Conservation (phyloP, 148 eudicot species). For the Silene conica region DNA sequence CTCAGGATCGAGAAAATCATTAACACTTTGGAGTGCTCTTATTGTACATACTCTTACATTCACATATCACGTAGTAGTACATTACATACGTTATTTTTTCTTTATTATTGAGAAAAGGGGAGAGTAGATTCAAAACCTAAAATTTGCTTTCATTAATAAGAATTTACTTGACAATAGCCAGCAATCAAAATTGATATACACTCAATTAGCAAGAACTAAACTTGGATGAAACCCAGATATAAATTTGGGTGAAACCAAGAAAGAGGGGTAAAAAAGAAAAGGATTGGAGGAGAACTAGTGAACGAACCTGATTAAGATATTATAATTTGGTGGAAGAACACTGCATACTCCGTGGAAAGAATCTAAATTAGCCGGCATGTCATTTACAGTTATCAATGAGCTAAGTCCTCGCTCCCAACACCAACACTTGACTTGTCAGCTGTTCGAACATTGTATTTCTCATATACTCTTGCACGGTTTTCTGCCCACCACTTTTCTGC, state of each 20-base stretch:
- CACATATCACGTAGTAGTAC: background rate
- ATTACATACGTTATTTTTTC: background rate
- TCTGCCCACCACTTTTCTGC: constrained; percentile 99
- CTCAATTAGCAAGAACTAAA: constrained; percentile 27
- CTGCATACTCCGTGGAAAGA: background rate
- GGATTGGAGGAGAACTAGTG: constrained; percentile 19
- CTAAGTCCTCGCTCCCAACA: constrained; percentile 52
- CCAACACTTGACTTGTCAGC: constrained; percentile 86
- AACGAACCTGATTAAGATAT: constrained; percentile 21
- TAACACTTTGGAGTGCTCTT: background rate
- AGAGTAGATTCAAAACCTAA: constrained; percentile 7
- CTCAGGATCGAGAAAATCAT: background rate
- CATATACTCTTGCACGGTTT: constrained; percentile 83
- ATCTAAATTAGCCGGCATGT: constrained; percentile 24
- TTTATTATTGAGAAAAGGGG: background rate
- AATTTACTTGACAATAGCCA: constrained; percentile 53
- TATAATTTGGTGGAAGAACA: constrained; percentile 17
- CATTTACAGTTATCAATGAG: constrained; percentile 35
- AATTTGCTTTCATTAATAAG: constrained; percentile 33
- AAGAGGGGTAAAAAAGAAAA: constrained; percentile 16
- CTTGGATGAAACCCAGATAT: background rate
- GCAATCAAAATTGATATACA: constrained; percentile 56
- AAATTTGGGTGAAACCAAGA: constrained; percentile 14
- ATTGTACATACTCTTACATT: background rate
- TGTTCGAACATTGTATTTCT: constrained; percentile 80